Conservation (phyloP, 345 rosid genomes). For the Theobroma cacao region DNA sequence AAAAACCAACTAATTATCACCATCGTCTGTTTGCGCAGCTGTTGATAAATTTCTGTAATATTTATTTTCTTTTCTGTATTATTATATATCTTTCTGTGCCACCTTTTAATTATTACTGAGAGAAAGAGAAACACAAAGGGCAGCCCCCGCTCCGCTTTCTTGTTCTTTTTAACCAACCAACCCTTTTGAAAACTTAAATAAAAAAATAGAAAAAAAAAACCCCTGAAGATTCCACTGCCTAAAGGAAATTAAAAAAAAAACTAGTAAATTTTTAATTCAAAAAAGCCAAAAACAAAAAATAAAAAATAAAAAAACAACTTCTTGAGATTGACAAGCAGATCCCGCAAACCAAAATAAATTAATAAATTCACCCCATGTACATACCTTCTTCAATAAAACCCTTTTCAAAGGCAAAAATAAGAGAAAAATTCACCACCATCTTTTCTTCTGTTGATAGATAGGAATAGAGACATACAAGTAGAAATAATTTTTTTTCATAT, state of each 20-base stretch:
- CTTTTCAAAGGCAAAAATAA: constrained; percentile 8
- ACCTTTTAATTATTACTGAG: constrained; percentile 26
- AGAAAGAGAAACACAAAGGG: not conserved
- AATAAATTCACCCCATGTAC: constrained; percentile 32
- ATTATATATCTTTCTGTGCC: constrained; percentile 53
- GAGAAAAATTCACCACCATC: constrained; percentile 38
- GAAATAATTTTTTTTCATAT: constrained; percentile 15
- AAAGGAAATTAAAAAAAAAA: constrained; percentile 15
- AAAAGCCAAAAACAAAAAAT: too few species aligned
- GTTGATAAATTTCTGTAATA: constrained; percentile 35
- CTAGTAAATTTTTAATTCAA: not conserved
- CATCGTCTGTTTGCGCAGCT: constrained; percentile 49
- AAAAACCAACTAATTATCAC: constrained; percentile 47
- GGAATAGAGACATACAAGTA: not conserved
- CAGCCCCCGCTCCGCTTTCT: constrained; percentile 15
- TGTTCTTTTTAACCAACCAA: constrained; percentile 14
- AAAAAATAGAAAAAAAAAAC: constrained; percentile 23
- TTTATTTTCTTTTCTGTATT: constrained; percentile 1
- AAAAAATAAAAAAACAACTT: constrained; percentile 32
- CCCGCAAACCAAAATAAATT: constrained; percentile 42
- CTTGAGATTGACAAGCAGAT: constrained; percentile 80
- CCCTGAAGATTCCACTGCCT: constrained; percentile 31
- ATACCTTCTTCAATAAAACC: constrained; percentile 52
- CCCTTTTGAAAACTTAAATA: not conserved
- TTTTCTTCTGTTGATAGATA: not conserved